These are phyloP conservation scores for Stereum hirsutum DNA, from an alignment of 1,284 basidiomycete genomes.

Conservation along the genomic window DNA sequence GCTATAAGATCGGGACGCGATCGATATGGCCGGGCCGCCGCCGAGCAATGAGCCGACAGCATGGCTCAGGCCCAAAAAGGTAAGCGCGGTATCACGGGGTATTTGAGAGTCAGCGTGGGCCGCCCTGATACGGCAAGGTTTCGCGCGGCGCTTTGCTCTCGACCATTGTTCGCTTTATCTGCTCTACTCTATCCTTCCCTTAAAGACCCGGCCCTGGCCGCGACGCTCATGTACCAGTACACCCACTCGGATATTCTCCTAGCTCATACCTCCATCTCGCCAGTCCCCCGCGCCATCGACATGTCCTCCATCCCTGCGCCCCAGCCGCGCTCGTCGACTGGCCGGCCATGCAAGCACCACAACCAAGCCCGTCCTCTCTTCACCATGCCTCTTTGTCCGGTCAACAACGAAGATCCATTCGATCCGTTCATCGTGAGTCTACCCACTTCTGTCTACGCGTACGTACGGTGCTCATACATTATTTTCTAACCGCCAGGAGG, in stretches of 20 bases:
- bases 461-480: conserved; percentile 5
- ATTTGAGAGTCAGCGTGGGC: background rate
- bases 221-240: too few species aligned
- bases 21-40: too few species aligned
- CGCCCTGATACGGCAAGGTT: background rate
- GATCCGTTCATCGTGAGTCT: conserved; percentile 14
- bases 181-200: background rate
- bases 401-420: conserved; percentile 7
- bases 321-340: conserved; percentile 13
- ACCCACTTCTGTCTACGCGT: conserved; percentile 1
- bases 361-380: conserved; percentile 6
- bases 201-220: too few species aligned
- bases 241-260: too few species aligned
- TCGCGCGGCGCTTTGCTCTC: background rate
- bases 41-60: too few species aligned
- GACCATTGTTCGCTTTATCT: conserved; percentile 3
- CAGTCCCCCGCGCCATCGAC: conserved; percentile 2
- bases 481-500: too few species aligned
- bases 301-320: conserved; percentile 14
- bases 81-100: background rate
- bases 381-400: conserved; percentile 6
- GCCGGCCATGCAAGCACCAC: too few species aligned
- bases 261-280: too few species aligned
- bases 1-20: too few species aligned
- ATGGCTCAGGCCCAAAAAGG: too few species aligned